These are phyloP conservation scores for Panellus pusillus DNA, from an alignment of 768 basidiomycete species.

Conservation along the genomic window DNA sequence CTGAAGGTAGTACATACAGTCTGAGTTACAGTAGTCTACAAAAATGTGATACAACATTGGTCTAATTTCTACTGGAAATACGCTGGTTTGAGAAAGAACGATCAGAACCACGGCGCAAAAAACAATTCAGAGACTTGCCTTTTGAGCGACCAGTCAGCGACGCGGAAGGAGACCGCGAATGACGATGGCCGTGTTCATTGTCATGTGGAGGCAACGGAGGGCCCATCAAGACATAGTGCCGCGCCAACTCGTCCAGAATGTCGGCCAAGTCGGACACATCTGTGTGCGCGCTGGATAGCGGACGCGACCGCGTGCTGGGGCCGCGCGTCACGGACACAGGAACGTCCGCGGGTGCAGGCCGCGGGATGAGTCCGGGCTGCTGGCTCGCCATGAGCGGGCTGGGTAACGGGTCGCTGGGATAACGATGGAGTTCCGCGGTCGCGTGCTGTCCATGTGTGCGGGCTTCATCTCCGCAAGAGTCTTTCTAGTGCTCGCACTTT, in stretches of 20 bases:
- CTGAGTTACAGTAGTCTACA: no score
- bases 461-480: slow-evolving; percentile 2
- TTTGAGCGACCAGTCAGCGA: slow-evolving; percentile 7
- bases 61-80: no score
- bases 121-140: not conserved
- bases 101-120: no score
- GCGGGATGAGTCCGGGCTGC: slow-evolving; percentile 4
- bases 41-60: no score
- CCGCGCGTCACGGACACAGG: slow-evolving; percentile 1
- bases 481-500: not conserved
- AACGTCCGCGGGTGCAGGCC: slow-evolving; percentile 3
- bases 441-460: slow-evolving; percentile 8
- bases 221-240: slow-evolving; percentile 7
- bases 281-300: not conserved
- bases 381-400: slow-evolving; percentile 7
- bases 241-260: slow-evolving; percentile 4
- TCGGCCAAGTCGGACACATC: slow-evolving; percentile 3
- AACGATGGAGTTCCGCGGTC: not conserved
- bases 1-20: not conserved
- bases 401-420: not conserved
- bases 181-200: not conserved
- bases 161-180: not conserved
- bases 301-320: not conserved
- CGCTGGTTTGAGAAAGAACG: no score
- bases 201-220: not conserved